These are phyloP conservation scores for Urostyla sp. DNA, from an alignment of 73 alveolate species.

Conservation along the genomic window DNA sequence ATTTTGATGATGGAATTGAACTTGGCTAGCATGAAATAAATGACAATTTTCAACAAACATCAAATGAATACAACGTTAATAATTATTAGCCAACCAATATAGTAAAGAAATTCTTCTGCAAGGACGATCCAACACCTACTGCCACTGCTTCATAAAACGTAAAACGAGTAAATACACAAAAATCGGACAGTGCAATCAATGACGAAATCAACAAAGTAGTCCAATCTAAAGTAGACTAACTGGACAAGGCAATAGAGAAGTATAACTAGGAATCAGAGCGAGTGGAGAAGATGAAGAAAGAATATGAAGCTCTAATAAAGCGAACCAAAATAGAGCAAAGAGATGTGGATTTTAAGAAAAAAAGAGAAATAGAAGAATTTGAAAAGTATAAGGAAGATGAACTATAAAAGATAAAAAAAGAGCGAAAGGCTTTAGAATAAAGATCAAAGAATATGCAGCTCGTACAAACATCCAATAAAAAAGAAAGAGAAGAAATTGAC, in stretches of 20 bases:
- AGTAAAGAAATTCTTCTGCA: constrained; percentile 36
- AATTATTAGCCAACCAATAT: background rate
- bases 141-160: background rate
- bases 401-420: constrained; percentile 37
- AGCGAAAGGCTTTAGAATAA: constrained; percentile 37
- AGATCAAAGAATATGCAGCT: constrained; percentile 29
- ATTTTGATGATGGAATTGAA: background rate
- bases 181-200: background rate
- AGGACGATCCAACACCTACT: constrained; percentile 2
- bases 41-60: background rate
- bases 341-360: constrained; percentile 41
- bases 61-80: background rate
- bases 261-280: constrained; percentile 4
- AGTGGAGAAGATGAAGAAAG: background rate
- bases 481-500: constrained; percentile 50
- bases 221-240: constrained; percentile 9
- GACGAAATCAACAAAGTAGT: constrained; percentile 6
- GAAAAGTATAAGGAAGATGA: constrained; percentile 39
- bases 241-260: constrained; percentile 38
- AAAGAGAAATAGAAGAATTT: constrained; percentile 29
- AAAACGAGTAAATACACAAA: no score
- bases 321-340: constrained; percentile 17
- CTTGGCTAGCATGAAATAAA: no score
- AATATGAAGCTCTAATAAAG: background rate
- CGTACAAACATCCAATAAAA: constrained; percentile 18